Evolutionary conservation across 176 grass and related monocot genomes (phyloP).

Genomic region (Oryza australiensis): DNA sequence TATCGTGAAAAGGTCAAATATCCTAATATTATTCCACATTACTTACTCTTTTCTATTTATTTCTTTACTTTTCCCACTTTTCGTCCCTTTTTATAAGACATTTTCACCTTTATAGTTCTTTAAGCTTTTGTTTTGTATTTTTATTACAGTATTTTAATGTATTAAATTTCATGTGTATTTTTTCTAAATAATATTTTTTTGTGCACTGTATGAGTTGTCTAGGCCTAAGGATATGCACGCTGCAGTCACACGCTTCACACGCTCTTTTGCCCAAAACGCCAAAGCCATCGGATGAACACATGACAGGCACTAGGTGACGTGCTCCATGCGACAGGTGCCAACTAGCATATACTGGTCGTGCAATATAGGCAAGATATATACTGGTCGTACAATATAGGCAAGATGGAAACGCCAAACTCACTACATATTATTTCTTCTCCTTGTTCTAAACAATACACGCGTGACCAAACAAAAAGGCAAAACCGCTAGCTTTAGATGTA

Average conservation of each 20-base stretch:
- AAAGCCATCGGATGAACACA: too few species aligned
- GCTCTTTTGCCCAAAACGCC: too few species aligned
- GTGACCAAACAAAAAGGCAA: neutral
- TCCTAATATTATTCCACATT: neutral
- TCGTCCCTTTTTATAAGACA: too few species aligned
- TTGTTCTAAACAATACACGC: too few species aligned
- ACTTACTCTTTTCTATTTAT: neutral
- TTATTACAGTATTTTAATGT: neutral
- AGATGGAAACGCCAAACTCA: neutral
- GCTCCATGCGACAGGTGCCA: neutral
- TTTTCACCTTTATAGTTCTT: too few species aligned
- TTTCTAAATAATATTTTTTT: too few species aligned
- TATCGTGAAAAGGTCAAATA: neutral
- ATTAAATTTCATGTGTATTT: neutral
- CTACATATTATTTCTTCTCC: neutral
- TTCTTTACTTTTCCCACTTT: neutral
- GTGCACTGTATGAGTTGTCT: neutral
- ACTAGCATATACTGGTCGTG: neutral
- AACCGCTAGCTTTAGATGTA: neutral
- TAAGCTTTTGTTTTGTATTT: neutral
- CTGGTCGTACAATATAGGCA: neutral
- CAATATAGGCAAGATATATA: neutral
- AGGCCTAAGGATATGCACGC: neutral
- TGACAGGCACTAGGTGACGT: neutral
- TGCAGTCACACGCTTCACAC: too few species aligned